Percentiles rank a stretch among this genome's conserved stretches.
Conservation (phyloP, 768 basidiomycete species). For the Tulasnella sp. region DNA sequence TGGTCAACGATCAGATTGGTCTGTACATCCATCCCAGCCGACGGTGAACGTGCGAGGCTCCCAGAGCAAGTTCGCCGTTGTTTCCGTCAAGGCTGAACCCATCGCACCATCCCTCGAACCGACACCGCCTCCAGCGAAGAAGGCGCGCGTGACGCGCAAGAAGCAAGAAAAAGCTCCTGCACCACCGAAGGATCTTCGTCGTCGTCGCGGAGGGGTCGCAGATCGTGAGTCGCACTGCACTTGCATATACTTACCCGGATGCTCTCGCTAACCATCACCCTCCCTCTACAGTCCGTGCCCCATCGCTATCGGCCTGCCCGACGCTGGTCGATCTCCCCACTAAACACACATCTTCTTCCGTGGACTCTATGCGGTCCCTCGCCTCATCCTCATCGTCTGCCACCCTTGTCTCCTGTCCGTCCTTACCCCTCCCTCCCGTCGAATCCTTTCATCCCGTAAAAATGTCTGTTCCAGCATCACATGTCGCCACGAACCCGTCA, state of each 20-base stretch:
- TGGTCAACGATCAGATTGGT: neutral
- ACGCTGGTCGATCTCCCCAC: neutral
- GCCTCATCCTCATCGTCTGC: too few relatives aligned
- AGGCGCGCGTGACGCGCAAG: neutral
- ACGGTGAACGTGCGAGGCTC: neutral
- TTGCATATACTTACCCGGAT: neutral
- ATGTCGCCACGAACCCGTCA: neutral
- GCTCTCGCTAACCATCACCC: neutral
- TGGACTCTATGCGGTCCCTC: neutral
- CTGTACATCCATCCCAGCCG: neutral
- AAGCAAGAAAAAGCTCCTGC: conserved; percentile 1
- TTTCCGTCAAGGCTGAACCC: neutral
- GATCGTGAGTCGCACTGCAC: neutral
- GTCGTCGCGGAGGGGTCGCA: conserved; percentile 1
- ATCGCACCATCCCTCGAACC: neutral
- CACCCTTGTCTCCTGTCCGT: too few relatives aligned
- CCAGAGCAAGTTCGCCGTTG: neutral
- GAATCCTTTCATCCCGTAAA: neutral
- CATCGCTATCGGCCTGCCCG: conserved; percentile 1
- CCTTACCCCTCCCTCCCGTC: neutral
- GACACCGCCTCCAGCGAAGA: neutral
- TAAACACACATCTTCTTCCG: neutral
- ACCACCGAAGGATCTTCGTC: conserved; percentile 4
- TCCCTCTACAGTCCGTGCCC: neutral
- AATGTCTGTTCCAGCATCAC: neutral